These are phyloP conservation scores for Neobulgaria alba DNA, from an alignment of 2,329 filamentous ascomycete genomes.

Conservation along the genomic window DNA sequence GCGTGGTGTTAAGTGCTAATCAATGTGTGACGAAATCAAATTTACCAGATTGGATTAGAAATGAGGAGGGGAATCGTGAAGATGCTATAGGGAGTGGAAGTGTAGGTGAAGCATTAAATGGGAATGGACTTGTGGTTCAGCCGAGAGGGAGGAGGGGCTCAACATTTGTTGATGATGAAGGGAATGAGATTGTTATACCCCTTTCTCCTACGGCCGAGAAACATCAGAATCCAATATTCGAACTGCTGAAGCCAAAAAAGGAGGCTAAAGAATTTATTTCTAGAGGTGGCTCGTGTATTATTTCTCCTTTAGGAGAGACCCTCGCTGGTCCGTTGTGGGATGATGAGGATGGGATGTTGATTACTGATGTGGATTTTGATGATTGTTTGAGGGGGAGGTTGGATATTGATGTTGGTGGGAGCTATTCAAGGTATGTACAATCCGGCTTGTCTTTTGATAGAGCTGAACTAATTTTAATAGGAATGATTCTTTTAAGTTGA, in stretches of 20 bases:
- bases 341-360: conserved; percentile 53
- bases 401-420: conserved; percentile 77
- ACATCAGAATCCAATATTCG: neutral
- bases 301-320: conserved; percentile 71
- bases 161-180: conserved; percentile 32
- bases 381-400: conserved; percentile 76
- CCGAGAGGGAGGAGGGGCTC: conserved; percentile 10
- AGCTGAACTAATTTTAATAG: conserved; percentile 28
- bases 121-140: neutral
- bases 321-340: conserved; percentile 80
- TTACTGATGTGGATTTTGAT: conserved; percentile 76
- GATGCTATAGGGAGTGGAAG: conserved; percentile 1
- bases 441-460: too few relatives aligned
- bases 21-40: conserved; percentile 61
- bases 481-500: conserved; percentile 54
- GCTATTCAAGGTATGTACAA: conserved; percentile 62
- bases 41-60: conserved; percentile 48
- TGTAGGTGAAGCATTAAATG: neutral
- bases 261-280: conserved; percentile 35
- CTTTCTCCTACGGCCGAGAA: neutral
- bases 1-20: conserved; percentile 79
- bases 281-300: conserved; percentile 74
- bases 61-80: conserved; percentile 3
- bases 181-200: conserved; percentile 43
- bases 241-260: conserved; percentile 13